Conservation (phyloP, 495 filamentous ascomycete genomes). For the Penicillium steckii region DNA sequence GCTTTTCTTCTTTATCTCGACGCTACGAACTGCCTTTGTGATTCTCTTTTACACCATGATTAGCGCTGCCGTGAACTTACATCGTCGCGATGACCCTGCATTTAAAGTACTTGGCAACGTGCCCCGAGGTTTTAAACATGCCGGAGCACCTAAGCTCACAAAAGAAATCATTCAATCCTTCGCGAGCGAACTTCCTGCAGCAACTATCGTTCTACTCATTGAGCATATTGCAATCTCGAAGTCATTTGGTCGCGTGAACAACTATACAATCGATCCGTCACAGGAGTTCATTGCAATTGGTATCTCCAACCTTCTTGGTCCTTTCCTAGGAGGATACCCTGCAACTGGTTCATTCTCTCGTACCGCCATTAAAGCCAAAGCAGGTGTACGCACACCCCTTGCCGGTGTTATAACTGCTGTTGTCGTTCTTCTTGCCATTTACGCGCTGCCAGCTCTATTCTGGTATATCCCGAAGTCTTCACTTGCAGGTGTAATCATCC, state of each 20-base stretch:
- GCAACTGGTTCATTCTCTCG: constrained; percentile 98
- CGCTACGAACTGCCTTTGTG: constrained; percentile 86
- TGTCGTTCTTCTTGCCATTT: constrained; percentile 92
- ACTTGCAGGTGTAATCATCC: constrained; percentile 94
- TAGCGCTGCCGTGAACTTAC: constrained; percentile 76
- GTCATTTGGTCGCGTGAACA: constrained; percentile 94
- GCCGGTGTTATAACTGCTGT: constrained; percentile 87
- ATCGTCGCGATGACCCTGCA: constrained; percentile 45
- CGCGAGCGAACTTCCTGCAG: constrained; percentile 64
- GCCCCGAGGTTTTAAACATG: constrained; percentile 78
- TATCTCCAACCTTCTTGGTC: constrained; percentile 84
- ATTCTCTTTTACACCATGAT: constrained; percentile 93
- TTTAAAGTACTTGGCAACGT: constrained; percentile 73
- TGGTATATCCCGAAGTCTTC: constrained; percentile 87
- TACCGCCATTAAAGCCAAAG: constrained; percentile 97
- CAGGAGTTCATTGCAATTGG: constrained; percentile 97
- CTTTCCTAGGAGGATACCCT: constrained; percentile 92
- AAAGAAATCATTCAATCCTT: constrained; percentile 61
- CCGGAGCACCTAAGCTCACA: constrained; percentile 69
- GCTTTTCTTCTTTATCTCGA: constrained; percentile 86
- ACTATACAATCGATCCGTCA: constrained; percentile 94
- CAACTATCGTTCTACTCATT: constrained; percentile 90
- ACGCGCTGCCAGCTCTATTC: constrained; percentile 90
- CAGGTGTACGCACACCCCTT: constrained; percentile 90
- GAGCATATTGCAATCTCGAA: constrained; percentile 97